Percentiles rank a stretch among this genome's conserved stretches.
phyloP scores from a whole-genome alignment of 169 alveolate species.

The Cryptosporidium ryanae region DNA sequence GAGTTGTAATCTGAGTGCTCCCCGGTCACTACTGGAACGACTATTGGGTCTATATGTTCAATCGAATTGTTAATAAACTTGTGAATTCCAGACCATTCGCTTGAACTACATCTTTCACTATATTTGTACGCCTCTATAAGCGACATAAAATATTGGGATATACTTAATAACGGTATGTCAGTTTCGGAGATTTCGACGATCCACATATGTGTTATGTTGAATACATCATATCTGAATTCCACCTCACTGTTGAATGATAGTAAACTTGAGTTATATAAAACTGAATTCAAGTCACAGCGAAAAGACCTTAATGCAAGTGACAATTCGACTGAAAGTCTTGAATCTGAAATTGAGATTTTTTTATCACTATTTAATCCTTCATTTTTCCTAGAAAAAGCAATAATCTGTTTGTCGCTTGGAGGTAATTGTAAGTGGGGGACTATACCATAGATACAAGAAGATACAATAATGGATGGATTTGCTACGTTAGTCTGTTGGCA shows the following conservation, averaged over 20 bases:
- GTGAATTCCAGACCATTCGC: conserved; percentile 38
- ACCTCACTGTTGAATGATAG: conserved; percentile 13
- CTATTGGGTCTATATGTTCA: conserved; percentile 28
- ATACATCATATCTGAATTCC: conserved; percentile 41
- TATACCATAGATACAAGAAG: conserved; percentile 36
- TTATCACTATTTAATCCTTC: neutral
- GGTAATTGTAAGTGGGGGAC: conserved; percentile 24
- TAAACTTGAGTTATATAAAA: conserved; percentile 14
- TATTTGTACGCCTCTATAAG: conserved; percentile 7
- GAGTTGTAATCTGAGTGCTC: neutral
- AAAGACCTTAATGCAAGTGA: conserved; percentile 52
- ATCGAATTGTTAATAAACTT: conserved; percentile 7
- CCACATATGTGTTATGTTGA: conserved; percentile 51
- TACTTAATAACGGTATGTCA: neutral
- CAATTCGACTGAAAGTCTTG: conserved; percentile 12
- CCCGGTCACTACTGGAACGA: conserved; percentile 2
- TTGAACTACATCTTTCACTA: neutral
- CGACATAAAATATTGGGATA: conserved; percentile 16
- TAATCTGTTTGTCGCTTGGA: conserved; percentile 15
- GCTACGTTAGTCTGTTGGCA: neutral
- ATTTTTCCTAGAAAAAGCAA: neutral
- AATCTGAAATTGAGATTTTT: neutral
- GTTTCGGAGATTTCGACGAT: conserved; percentile 17
- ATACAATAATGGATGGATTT: conserved; percentile 20
- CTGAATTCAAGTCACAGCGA: conserved; percentile 49